Evolutionary conservation across 768 basidiomycete species (phyloP).

Genomic region (Chalciporus pseudorubinellus): DNA sequence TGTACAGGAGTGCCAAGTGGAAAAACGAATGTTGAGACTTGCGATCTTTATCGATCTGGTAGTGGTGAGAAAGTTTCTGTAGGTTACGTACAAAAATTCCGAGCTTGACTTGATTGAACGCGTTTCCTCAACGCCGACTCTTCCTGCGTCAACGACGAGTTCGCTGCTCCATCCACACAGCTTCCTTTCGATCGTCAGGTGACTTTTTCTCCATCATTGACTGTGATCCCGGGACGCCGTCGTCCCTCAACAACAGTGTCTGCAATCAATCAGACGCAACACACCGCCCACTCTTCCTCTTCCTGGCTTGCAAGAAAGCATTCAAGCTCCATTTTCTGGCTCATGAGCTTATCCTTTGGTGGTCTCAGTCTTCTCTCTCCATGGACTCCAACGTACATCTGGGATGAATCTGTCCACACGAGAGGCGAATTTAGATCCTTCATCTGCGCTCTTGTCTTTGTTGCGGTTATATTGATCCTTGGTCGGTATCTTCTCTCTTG

Average conservation of each 20-base stretch:
- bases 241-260: constrained; percentile 43
- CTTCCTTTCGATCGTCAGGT: not conserved
- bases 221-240: constrained; percentile 4
- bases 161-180: not conserved
- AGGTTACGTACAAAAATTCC: constrained; percentile 24
- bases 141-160: constrained; percentile 16
- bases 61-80: constrained; percentile 18
- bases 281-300: constrained; percentile 30
- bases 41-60: too few relatives aligned
- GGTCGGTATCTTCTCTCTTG: constrained; percentile 46
- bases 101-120: constrained; percentile 26
- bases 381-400: constrained; percentile 51
- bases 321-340: constrained; percentile 48
- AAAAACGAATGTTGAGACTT: too few relatives aligned
- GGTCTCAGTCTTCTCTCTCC: constrained; percentile 60
- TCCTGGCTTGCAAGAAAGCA: constrained; percentile 35
- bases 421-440: constrained; percentile 69
- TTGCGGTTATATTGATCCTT: constrained; percentile 66
- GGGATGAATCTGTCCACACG: constrained; percentile 48
- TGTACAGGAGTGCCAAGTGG: too few relatives aligned
- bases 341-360: constrained; percentile 67
- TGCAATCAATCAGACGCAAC: constrained; percentile 28
- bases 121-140: not conserved
- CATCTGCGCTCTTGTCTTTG: constrained; percentile 65
- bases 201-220: not conserved